Evolutionary conservation across 352 stramenopile genomes (phyloP).

Genomic region (Phytophthora megakarya): DNA sequence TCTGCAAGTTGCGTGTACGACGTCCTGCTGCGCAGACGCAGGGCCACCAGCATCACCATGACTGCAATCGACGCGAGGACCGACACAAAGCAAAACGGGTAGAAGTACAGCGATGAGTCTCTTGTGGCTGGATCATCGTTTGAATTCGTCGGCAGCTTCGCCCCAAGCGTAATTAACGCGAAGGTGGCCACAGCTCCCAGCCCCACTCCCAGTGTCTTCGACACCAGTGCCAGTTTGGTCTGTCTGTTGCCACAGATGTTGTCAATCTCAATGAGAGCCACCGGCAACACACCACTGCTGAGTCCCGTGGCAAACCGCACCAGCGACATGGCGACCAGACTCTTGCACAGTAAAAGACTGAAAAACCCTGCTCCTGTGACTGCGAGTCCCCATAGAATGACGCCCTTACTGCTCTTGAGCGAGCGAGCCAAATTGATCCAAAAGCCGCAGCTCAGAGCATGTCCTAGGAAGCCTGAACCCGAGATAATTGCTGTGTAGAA

Average conservation of each 20-base stretch:
- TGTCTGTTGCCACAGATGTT: conserved; percentile 84
- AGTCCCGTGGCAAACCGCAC: conserved; percentile 79
- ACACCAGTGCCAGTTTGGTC: conserved; percentile 60
- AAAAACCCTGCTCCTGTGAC: conserved; percentile 72
- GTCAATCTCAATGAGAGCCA: conserved; percentile 82
- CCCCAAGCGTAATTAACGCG: conserved; percentile 49
- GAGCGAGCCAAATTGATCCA: conserved; percentile 81
- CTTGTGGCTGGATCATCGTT: conserved; percentile 38
- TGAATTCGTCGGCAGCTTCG: conserved; percentile 46
- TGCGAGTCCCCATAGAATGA: conserved; percentile 81
- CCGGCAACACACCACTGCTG: conserved; percentile 73
- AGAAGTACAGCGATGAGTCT: conserved; percentile 73
- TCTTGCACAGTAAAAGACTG: conserved; percentile 79
- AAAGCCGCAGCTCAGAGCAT: conserved; percentile 71
- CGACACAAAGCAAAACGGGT: conserved; percentile 78
- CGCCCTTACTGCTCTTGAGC: conserved; percentile 77
- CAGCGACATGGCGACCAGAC: conserved; percentile 73
- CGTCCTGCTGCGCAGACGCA: conserved; percentile 63
- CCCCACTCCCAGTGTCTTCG: conserved; percentile 70
- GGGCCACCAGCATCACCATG: conserved; percentile 65
- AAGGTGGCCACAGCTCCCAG: conserved; percentile 60
- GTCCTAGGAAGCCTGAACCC: conserved; percentile 67
- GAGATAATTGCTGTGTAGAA: conserved; percentile 82
- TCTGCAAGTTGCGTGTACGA: conserved; percentile 73
- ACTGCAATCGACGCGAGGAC: conserved; percentile 71